Evolutionary conservation across 106 monocot genomes (phyloP), one percentile per base, ranked within the genome.

Genomic region (Dioscorea alata): DNA sequence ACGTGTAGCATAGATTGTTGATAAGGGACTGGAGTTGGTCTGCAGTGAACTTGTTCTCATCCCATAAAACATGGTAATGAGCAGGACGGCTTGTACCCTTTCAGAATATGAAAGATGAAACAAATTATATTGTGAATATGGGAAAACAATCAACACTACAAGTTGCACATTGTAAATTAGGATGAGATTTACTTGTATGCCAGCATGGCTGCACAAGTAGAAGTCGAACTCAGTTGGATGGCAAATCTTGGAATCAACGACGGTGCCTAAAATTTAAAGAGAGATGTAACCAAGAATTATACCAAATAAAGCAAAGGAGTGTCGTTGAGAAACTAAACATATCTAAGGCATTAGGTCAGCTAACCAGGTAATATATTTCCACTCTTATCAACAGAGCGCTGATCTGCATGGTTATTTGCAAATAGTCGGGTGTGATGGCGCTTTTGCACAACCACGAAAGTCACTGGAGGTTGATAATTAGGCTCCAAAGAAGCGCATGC

Each of bases 1-100:
- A 96, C 86, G 92, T 93, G 79, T 99, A 99, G 62, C 92, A 99
- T 4, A 99, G 76, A 61, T 99, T 87, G 83, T 99, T 93, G 0
- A 92, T 99, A 17, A 99, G 81, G 42, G 79, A 67, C 54, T 94
- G 90, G 24, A 94, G 58, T 9, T 23, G 73, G 64, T 94, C 90
- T 9, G 94, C 90, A 20, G 80, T 81, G 59, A 94, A 94, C 16
- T 90, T 87, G 80, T 90, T 94, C 66, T 90, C 94, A 65, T 94
- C 94, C 90, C 94, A 94, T 10, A 90, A 49, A 61, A 94, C 94
- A 72, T 94, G 94, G 75, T 94, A 94, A 65, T 94, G 94, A 24
- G 90, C 94, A 54, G 90, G 94, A 13, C 94, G 84, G 67, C 94
- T 94, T 21, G 94, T 90, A 31, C 94, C 93, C 93, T 93, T 22